phyloP scores from a whole-genome alignment of 192 early-diverging fungal genomes.

The Backusella liffmaniae region DNA sequence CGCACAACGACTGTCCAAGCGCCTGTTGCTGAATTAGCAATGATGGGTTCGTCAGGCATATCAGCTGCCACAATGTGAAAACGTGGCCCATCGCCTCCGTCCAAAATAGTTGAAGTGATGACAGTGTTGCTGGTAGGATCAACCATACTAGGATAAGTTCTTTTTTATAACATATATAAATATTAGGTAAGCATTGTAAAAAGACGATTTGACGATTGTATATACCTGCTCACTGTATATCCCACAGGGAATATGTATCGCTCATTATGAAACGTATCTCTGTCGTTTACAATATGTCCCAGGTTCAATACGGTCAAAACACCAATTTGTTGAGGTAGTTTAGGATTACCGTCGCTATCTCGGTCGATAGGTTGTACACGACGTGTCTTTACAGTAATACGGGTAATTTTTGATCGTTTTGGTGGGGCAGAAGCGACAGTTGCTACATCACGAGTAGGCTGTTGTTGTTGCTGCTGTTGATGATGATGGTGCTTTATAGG shows the following conservation, averaged over 20 bases:
- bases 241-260: conserved; percentile 95
- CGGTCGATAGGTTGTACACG: conserved; percentile 48
- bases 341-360: conserved; percentile 58
- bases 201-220: neutral
- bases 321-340: conserved; percentile 78
- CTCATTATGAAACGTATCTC: conserved; percentile 81
- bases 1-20: conserved; percentile 86
- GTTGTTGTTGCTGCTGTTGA: neutral
- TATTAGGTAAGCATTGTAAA: neutral
- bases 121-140: conserved; percentile 44
- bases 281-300: conserved; percentile 68
- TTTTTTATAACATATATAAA: neutral
- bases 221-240: conserved; percentile 62
- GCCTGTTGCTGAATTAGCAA: conserved; percentile 85
- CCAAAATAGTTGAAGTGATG: conserved; percentile 76
- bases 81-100: conserved; percentile 71
- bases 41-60: conserved; percentile 64
- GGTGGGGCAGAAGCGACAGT: conserved; percentile 27
- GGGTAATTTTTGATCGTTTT: conserved; percentile 26
- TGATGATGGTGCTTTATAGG: neutral
- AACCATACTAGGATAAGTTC: conserved; percentile 58
- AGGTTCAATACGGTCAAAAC: conserved; percentile 71
- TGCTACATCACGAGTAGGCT: conserved; percentile 4
- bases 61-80: conserved; percentile 87
- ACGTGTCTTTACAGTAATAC: conserved; percentile 29